A percentile compares a stretch with the other conserved stretches of the same genome.
phyloP scores from a whole-genome alignment of 2,329 filamentous ascomycete genomes.

The Cladophialophora bantiana region DNA sequence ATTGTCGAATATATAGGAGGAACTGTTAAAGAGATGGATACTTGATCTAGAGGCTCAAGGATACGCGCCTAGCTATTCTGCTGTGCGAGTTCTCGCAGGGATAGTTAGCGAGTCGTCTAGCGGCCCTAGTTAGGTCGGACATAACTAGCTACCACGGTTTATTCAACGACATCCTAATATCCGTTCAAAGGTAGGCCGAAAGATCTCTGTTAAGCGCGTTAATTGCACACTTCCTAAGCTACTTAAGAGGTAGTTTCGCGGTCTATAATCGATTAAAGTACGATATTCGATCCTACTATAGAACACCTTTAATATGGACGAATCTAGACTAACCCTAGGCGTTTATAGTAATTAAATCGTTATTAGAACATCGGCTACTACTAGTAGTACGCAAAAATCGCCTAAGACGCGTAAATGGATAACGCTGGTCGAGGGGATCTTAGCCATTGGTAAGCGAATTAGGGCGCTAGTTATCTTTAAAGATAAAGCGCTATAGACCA shows the following conservation, averaged over 20 bases:
- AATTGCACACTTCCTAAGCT: constrained; percentile 34
- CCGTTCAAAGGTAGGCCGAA: constrained; percentile 30
- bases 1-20: too few relatives aligned
- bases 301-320: constrained; percentile 39
- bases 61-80: too few relatives aligned
- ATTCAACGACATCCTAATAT: too few relatives aligned
- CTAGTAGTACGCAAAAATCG: constrained; percentile 18
- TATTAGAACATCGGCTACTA: constrained; percentile 18
- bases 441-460: constrained; percentile 21
- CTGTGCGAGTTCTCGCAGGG: too few relatives aligned
- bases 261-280: constrained; percentile 1
- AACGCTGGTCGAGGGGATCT: constrained; percentile 37
- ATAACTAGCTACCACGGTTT: too few relatives aligned
- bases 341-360: constrained; percentile 28
- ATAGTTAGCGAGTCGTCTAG: too few relatives aligned
- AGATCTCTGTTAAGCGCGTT: constrained; percentile 34
- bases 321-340: constrained; percentile 29
- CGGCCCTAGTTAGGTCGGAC: too few relatives aligned
- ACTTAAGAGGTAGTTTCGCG: constrained; percentile 14
- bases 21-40: too few relatives aligned
- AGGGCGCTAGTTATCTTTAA: constrained; percentile 42
- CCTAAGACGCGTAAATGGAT: constrained; percentile 34
- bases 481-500: constrained; percentile 32
- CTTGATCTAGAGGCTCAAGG: too few relatives aligned
- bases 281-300: constrained; percentile 28